phyloP scores from a whole-genome alignment of 805 yeast species.

The Yarrowia sp. region DNA sequence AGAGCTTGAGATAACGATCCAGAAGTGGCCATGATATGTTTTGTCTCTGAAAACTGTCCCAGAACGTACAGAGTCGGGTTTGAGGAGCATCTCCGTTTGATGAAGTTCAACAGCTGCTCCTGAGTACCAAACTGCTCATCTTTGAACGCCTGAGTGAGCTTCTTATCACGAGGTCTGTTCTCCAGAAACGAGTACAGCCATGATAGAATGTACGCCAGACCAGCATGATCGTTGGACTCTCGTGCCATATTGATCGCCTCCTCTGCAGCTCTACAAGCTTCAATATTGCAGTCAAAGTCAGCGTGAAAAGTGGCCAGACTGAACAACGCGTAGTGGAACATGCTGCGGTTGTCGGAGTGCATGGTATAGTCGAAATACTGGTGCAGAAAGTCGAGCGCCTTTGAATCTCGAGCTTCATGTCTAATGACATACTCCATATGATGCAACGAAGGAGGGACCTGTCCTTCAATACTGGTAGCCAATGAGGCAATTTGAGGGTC shows the following conservation, averaged over 20 bases:
- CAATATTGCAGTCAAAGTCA: slow-evolving; percentile 60
- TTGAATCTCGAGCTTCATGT: slow-evolving; percentile 57
- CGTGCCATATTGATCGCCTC: slow-evolving; percentile 88
- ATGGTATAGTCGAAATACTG: slow-evolving; percentile 72
- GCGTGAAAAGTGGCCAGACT: slow-evolving; percentile 71
- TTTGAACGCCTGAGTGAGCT: slow-evolving; percentile 37
- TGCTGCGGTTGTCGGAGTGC: slow-evolving; percentile 58
- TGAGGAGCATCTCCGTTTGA: slow-evolving; percentile 39
- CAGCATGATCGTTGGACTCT: slow-evolving; percentile 72
- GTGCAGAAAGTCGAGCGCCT: slow-evolving; percentile 53
- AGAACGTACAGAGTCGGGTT: not conserved
- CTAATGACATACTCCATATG: slow-evolving; percentile 62
- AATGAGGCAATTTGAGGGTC: slow-evolving; percentile 44
- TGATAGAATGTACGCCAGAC: slow-evolving; percentile 62
- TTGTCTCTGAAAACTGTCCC: slow-evolving; percentile 26
- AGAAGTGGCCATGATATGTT: slow-evolving; percentile 31
- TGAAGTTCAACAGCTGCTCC: slow-evolving; percentile 63
- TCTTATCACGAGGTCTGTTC: slow-evolving; percentile 56
- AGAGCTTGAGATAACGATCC: slow-evolving; percentile 26
- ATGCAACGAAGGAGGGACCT: slow-evolving; percentile 47
- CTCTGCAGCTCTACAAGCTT: slow-evolving; percentile 74
- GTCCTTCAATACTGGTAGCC: slow-evolving; percentile 40
- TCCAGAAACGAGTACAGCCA: slow-evolving; percentile 62
- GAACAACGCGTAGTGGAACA: slow-evolving; percentile 74
- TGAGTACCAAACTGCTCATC: slow-evolving; percentile 52